phyloP scores from a whole-genome alignment of 371 early-diverging fungal species.

The Basidiobolus meristosporus region DNA sequence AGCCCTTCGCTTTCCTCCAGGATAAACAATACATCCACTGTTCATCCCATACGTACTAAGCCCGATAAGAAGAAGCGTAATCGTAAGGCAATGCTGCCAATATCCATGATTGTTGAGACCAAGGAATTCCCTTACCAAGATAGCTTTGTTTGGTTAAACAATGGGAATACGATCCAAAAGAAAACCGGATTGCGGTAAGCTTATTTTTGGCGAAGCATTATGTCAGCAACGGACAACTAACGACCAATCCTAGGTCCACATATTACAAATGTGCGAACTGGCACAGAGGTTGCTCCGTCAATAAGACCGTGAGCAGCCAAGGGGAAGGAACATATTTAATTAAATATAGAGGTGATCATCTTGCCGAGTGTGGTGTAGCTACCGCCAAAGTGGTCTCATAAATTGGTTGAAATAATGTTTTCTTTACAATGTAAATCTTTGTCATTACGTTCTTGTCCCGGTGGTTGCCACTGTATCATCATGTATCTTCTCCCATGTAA shows the following conservation, averaged over 20 bases:
- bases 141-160: slow-evolving; percentile 37
- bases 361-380: slow-evolving; percentile 32
- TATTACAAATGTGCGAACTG: slow-evolving; percentile 29
- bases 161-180: slow-evolving; percentile 34
- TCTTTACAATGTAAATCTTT: no score
- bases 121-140: slow-evolving; percentile 27
- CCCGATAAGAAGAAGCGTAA: slow-evolving; percentile 19
- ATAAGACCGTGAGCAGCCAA: slow-evolving; percentile 36
- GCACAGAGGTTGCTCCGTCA: slow-evolving; percentile 20
- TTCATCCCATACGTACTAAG: no score
- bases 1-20: no score
- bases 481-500: no score
- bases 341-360: slow-evolving; percentile 39
- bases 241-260: no score
- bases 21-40: no score
- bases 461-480: no score
- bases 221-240: no score
- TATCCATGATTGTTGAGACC: slow-evolving; percentile 38
- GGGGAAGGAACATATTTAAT: slow-evolving; percentile 34
- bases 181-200: slow-evolving; percentile 37
- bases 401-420: no score
- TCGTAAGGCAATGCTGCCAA: slow-evolving; percentile 40
- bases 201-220: no score
- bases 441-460: no score
- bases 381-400: no score